Evolutionary conservation across 164 flowering plant species (phyloP).

Genomic region (Umbellularia californica): DNA sequence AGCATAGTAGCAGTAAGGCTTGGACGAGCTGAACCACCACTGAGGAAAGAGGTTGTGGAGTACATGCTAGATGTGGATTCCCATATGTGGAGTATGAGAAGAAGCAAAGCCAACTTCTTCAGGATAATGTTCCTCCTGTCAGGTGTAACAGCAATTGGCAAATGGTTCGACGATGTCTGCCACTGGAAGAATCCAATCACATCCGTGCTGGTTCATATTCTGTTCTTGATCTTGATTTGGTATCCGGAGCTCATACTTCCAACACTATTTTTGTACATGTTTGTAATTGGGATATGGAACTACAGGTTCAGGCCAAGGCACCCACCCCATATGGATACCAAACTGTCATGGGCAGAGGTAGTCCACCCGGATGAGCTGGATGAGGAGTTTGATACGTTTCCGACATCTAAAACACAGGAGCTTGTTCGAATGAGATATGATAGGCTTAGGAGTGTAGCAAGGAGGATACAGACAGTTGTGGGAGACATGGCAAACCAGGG

Average conservation of each 20-base stretch:
- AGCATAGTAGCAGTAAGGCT: conserved; percentile 30
- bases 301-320: conserved; percentile 35
- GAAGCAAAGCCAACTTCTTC: conserved; percentile 41
- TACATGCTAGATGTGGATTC: conserved; percentile 54
- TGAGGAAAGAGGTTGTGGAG: conserved; percentile 52
- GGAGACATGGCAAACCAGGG: conserved; percentile 57
- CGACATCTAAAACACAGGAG: conserved; percentile 27
- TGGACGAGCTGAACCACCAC: conserved; percentile 52
- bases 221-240: conserved; percentile 27
- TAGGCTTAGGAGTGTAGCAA: conserved; percentile 40
- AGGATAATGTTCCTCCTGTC: conserved; percentile 28
- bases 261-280: conserved; percentile 20
- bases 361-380: conserved; percentile 40
- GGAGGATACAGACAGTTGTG: conserved; percentile 36
- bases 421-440: conserved; percentile 42
- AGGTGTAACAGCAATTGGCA: conserved; percentile 18
- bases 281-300: conserved; percentile 32
- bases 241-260: conserved; percentile 39
- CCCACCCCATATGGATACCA: conserved; percentile 51
- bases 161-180: conserved; percentile 35
- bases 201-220: conserved; percentile 31
- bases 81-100: conserved; percentile 47
- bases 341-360: conserved; percentile 38
- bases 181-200: conserved; percentile 41
- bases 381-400: conserved; percentile 59